These are phyloP conservation scores for Samsoniella hepiali DNA, from an alignment of 2,329 filamentous ascomycete genomes.

Conservation along the genomic window DNA sequence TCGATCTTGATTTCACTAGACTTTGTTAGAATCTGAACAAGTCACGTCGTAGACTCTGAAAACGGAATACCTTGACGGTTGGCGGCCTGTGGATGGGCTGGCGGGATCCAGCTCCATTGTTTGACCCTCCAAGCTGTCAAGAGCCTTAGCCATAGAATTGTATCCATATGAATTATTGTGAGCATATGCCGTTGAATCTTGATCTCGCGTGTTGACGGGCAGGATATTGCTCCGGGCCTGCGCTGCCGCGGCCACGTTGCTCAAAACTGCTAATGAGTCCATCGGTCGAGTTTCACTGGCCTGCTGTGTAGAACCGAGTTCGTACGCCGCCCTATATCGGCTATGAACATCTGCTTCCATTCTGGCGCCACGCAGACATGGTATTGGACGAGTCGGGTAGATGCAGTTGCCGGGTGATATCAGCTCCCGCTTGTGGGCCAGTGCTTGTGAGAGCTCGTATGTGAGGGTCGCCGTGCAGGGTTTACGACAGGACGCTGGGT, in stretches of 20 bases:
- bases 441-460: constrained; percentile 14
- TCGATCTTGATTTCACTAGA: constrained; percentile 10
- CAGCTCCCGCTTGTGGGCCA: background rate
- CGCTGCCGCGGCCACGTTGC: background rate
- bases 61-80: background rate
- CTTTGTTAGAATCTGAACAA: background rate
- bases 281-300: constrained; percentile 1
- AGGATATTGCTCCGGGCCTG: background rate
- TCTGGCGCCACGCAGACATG: constrained; percentile 9
- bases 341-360: constrained; percentile 17
- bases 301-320: background rate
- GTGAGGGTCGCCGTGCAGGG: constrained; percentile 1
- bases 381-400: constrained; percentile 7
- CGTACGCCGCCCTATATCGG: background rate
- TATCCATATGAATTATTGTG: background rate
- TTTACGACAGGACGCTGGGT: constrained; percentile 5
- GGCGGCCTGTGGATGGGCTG: background rate
- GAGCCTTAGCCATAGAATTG: background rate
- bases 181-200: background rate
- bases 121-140: background rate
- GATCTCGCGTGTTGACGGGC: background rate
- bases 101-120: background rate
- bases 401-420: constrained; percentile 1
- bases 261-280: constrained; percentile 5
- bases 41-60: background rate